phyloP scores from a whole-genome alignment of 2,329 filamentous ascomycete species.

The Helotiales sp. region DNA sequence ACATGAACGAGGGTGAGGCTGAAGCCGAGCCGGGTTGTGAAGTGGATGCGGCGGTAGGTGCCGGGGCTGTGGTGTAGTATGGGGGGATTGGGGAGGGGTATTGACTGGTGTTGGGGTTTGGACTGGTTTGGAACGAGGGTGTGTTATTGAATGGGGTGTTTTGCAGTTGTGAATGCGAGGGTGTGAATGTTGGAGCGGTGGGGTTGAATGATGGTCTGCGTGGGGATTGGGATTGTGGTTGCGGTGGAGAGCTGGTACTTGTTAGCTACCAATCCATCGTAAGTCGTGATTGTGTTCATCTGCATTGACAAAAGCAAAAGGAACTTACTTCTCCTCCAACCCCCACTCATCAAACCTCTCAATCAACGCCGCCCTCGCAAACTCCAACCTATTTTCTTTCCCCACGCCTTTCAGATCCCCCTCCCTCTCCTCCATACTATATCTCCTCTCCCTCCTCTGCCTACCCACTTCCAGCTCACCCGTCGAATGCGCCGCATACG shows the following conservation, averaged over 20 bases:
- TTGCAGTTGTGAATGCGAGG: too few relatives aligned
- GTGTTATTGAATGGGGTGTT: too few relatives aligned
- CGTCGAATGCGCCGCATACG: conserved; percentile 32
- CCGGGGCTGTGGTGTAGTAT: too few relatives aligned
- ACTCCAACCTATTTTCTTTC: conserved; percentile 29
- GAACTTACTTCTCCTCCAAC: conserved; percentile 23
- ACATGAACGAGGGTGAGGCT: conserved; percentile 16
- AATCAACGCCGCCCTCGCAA: conserved; percentile 27
- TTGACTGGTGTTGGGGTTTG: too few relatives aligned
- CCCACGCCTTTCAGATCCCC: conserved; percentile 26
- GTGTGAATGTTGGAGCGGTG: conserved; percentile 29
- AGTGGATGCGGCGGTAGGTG: too few relatives aligned
- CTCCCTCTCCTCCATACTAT: conserved; percentile 40
- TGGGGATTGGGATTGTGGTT: background rate
- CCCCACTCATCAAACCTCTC: conserved; percentile 30
- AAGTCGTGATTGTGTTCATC: too few relatives aligned
- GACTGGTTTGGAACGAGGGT: too few relatives aligned
- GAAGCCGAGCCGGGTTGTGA: too few relatives aligned
- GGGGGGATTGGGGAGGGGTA: too few relatives aligned
- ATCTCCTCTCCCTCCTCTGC: conserved; percentile 15
- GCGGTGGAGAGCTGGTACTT: background rate
- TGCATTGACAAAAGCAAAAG: background rate
- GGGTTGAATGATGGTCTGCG: conserved; percentile 29
- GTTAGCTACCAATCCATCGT: too few relatives aligned
- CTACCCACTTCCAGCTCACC: background rate